Base-by-base conservation (phyloP, 179 eudicot species). In the Carnegiea gigantea region DNA sequence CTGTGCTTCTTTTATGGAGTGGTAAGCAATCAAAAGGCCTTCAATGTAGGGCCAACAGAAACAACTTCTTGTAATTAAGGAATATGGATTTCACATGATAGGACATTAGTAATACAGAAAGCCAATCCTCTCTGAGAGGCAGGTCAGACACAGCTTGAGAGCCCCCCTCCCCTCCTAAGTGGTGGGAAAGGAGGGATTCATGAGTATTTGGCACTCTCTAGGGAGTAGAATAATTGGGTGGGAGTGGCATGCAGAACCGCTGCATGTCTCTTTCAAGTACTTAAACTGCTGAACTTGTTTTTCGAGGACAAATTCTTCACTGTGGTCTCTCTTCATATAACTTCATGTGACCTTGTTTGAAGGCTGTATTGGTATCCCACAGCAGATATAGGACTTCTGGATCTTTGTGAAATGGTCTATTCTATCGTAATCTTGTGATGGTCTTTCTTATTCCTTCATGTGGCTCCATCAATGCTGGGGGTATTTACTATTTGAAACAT, bases 401-500 rank as follows among this genome's bases (percentile, higher is more conserved):
- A 49, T 62, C 36, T 53, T 11, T 4, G 54, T n/a, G 33, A 43
- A 24, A 43, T 74, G 73, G 64, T 62, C 1, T 60, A 33, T 43
- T 71, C 46, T 48, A 30, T 30, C 2, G 30, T 75, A 13, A 51
- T 51, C 8, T 44, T 20, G 15, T 54, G 33, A 53, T 72, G 77
- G 11, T 28, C 33, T 68, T 12, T 33, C 36, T 62, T 21, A 13
- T n/a, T n/a, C 51, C 17, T 21, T 80, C 54, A 48, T 67, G 21
- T 15, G 12, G 15, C 12, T 20, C 62, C 13, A 14, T 51, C n/a
- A 6, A 49, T 46, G 14, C 77, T 11, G 30, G 9, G 28, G 4
- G 38, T 60, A 73, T 76, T 60, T n/a, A 54, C 73, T 24, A 33
- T 82, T 23, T 84, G 77, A 83, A 79, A 70, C n/a, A 71, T 77